These are phyloP conservation scores for Rubia tinctorum DNA, from an alignment of 305 asterid genomes.

Conservation along the genomic window DNA sequence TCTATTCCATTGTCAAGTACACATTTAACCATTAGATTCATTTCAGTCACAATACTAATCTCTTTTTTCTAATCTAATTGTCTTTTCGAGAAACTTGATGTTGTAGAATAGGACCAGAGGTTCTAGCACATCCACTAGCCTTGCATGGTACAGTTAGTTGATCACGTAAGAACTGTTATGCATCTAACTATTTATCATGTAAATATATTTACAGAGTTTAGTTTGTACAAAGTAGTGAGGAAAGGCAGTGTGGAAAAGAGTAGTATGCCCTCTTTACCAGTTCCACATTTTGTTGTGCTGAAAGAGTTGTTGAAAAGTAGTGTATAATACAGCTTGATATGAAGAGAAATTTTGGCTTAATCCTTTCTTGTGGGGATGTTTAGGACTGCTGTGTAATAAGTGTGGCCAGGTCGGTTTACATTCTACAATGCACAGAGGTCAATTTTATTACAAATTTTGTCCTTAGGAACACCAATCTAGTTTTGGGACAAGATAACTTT, in stretches of 20 bases:
- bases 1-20: not conserved
- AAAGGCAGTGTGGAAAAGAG: not conserved
- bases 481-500: not conserved
- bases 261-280: not conserved
- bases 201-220: not conserved
- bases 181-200: not conserved
- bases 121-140: not conserved
- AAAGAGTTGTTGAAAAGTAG: not conserved
- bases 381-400: not conserved
- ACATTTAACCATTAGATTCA: not conserved
- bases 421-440: not conserved
- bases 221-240: not conserved
- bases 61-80: not conserved
- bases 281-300: not conserved
- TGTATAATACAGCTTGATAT: not conserved
- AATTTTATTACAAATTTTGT: not conserved
- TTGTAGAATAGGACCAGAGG: not conserved
- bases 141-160: not conserved
- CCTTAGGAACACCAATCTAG: not conserved
- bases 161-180: not conserved
- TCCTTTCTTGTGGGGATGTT: not conserved
- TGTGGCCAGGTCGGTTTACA: not conserved
- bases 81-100: not conserved
- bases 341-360: conserved; percentile 5
- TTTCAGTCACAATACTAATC: not conserved